These are phyloP conservation scores for Helicostylum pulchrum DNA, from an alignment of 192 early-diverging fungal genomes.

Conservation along the genomic window DNA sequence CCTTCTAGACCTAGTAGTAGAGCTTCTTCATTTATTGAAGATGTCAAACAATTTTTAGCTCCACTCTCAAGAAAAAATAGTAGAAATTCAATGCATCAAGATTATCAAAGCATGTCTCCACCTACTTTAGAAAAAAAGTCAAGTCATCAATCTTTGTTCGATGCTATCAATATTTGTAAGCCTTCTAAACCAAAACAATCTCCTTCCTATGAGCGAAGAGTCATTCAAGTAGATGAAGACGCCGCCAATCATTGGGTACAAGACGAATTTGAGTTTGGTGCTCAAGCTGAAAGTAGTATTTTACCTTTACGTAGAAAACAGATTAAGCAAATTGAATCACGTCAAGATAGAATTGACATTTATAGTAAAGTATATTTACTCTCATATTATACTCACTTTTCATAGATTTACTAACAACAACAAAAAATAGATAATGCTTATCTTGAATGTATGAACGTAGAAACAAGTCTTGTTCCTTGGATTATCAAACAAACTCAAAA, in stretches of 20 bases:
- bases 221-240: neutral
- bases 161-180: constrained; percentile 13
- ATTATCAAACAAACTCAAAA: constrained; percentile 29
- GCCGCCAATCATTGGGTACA: neutral
- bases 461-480: constrained; percentile 25
- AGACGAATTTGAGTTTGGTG: neutral
- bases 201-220: neutral
- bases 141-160: constrained; percentile 3
- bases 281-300: neutral
- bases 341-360: constrained; percentile 3
- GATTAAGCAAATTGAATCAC: constrained; percentile 5
- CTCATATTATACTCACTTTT: neutral
- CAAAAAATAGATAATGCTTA: constrained; percentile 20
- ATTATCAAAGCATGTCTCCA: neutral
- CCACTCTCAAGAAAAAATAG: constrained; percentile 5
- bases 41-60: constrained; percentile 1
- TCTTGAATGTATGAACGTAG: constrained; percentile 18
- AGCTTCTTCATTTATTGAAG: constrained; percentile 13
- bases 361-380: constrained; percentile 10
- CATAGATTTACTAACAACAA: neutral
- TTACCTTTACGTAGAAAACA: constrained; percentile 8
- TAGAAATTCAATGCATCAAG: neutral
- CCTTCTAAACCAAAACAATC: constrained; percentile 4
- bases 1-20: constrained; percentile 1
- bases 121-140: neutral